These are phyloP conservation scores for Aquilaria yunnanensis DNA, from an alignment of 345 rosid genomes.

Conservation along the genomic window DNA sequence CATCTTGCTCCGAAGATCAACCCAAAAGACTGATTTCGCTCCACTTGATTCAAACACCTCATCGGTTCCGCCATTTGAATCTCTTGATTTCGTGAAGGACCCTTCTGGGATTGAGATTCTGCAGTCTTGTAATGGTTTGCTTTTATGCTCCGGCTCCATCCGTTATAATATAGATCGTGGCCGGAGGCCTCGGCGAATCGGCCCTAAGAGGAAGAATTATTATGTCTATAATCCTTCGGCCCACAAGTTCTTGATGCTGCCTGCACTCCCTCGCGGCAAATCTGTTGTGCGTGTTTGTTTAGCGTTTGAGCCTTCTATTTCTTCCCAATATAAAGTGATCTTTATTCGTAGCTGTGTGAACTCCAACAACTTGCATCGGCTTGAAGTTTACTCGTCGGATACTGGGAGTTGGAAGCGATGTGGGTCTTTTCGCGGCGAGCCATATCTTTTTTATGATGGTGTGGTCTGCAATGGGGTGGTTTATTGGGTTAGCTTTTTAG, in stretches of 20 bases:
- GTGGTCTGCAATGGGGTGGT: too few species aligned
- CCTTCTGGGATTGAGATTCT: constrained; percentile 21
- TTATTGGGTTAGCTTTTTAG: too few species aligned
- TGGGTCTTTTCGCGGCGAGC: too few species aligned
- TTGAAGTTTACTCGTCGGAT: too few species aligned
- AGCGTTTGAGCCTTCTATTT: constrained; percentile 3
- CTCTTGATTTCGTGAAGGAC: constrained; percentile 18
- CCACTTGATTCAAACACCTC: constrained; percentile 5
- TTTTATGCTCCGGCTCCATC: constrained; percentile 23
- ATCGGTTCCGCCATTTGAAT: not conserved
- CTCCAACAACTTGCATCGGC: not conserved
- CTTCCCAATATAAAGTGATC: constrained; percentile 4
- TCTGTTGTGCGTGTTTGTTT: constrained; percentile 13
- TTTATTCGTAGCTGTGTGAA: constrained; percentile 8
- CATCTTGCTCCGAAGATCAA: not conserved
- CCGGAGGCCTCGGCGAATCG: constrained; percentile 5
- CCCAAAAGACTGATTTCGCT: constrained; percentile 13
- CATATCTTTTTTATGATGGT: too few species aligned
- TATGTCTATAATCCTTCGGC: constrained; percentile 32
- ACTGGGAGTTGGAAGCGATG: too few species aligned
- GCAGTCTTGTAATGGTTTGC: constrained; percentile 35
- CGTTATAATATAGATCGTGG: too few species aligned
- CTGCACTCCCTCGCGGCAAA: constrained; percentile 9
- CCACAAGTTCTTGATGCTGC: constrained; percentile 13
- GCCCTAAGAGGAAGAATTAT: constrained; percentile 5